These are phyloP conservation scores for Sarcomyxa edulis DNA, from an alignment of 768 basidiomycete species.

Conservation along the genomic window DNA sequence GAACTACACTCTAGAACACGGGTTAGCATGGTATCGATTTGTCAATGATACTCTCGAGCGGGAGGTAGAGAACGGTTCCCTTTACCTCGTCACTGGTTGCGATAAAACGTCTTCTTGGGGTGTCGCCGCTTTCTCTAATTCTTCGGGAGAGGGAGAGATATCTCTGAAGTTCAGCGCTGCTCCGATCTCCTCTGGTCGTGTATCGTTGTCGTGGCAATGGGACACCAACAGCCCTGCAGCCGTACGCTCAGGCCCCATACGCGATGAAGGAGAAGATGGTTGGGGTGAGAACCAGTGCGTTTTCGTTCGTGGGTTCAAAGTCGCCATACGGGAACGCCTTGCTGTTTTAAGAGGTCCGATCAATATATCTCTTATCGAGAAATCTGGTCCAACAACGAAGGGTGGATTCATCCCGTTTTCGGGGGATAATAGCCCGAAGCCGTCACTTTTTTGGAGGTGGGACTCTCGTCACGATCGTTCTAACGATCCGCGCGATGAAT, in stretches of 20 bases:
- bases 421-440: background rate
- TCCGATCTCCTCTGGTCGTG: constrained; percentile 3
- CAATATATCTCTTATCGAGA: background rate
- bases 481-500: background rate
- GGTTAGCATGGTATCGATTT: constrained; percentile 7
- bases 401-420: background rate
- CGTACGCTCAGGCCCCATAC: background rate
- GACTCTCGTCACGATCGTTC: too few relatives aligned
- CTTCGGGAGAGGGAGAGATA: constrained; percentile 1
- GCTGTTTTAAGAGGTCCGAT: background rate
- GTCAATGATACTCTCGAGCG: background rate
- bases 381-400: background rate
- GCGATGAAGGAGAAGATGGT: background rate
- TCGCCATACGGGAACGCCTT: background rate
- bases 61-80: constrained; percentile 1
- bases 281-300: constrained; percentile 10
- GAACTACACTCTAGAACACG: constrained; percentile 3
- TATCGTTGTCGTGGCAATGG: background rate
- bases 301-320: constrained; percentile 9
- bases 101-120: constrained; percentile 15
- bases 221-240: background rate
- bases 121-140: constrained; percentile 8
- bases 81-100: constrained; percentile 14
- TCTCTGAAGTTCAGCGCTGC: constrained; percentile 7
- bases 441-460: too few relatives aligned